Evolutionary conservation across 495 filamentous ascomycete genomes (phyloP).

Genomic region (Aspergillus wentii): DNA sequence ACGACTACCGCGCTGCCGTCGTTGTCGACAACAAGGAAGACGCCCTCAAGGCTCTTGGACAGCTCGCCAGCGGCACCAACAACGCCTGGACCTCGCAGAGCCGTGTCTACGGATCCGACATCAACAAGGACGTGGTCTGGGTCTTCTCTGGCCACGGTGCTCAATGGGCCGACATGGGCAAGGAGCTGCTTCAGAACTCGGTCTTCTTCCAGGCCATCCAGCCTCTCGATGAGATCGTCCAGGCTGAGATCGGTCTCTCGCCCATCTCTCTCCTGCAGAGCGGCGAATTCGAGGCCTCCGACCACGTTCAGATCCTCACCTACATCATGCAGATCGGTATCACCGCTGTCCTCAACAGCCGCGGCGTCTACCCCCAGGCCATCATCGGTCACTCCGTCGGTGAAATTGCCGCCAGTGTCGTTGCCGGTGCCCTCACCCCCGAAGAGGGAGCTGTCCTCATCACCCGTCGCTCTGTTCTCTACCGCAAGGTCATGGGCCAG

Average conservation of each 20-base stretch:
- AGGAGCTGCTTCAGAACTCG: slow-evolving; percentile 22
- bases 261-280: slow-evolving; percentile 19
- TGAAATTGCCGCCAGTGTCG: slow-evolving; percentile 25
- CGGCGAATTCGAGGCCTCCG: slow-evolving; percentile 21
- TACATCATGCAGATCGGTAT: slow-evolving; percentile 30
- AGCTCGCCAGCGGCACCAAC: neutral
- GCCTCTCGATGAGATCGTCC: slow-evolving; percentile 1
- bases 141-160: slow-evolving; percentile 57
- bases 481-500: slow-evolving; percentile 36
- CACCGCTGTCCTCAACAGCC: slow-evolving; percentile 12
- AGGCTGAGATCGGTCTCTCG: slow-evolving; percentile 23
- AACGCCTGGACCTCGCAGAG: neutral
- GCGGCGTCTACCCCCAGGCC: slow-evolving; percentile 20
- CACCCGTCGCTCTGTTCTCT: slow-evolving; percentile 26
- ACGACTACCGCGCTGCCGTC: slow-evolving; percentile 25
- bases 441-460: slow-evolving; percentile 26
- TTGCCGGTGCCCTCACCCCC: slow-evolving; percentile 21
- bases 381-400: slow-evolving; percentile 35
- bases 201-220: slow-evolving; percentile 2
- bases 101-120: neutral
- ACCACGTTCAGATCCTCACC: slow-evolving; percentile 26
- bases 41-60: slow-evolving; percentile 9
- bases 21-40: slow-evolving; percentile 15
- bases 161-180: slow-evolving; percentile 57
- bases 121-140: slow-evolving; percentile 10